A percentile compares a stretch with the other conserved stretches of the same genome.
Conservation (phyloP, 495 filamentous ascomycete species). For the Aspergillus carlsbadensis region DNA sequence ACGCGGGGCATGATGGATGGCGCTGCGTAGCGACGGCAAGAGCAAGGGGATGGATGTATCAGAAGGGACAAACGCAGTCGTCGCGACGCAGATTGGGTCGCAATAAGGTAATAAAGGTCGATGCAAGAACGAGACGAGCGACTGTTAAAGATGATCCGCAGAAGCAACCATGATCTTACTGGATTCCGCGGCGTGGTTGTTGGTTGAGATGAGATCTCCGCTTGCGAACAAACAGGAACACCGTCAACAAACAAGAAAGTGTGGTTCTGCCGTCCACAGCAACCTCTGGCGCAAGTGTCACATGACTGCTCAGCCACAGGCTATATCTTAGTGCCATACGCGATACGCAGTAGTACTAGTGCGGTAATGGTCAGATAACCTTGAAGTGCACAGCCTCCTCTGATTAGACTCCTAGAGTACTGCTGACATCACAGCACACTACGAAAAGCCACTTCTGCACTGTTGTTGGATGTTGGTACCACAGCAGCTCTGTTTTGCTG, state of each 20-base stretch:
- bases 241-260: conserved; percentile 18
- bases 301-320: conserved; percentile 11
- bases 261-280: conserved; percentile 13
- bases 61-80: neutral
- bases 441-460: neutral
- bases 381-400: conserved; percentile 6
- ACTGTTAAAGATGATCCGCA: neutral
- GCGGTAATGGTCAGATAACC: too few relatives aligned
- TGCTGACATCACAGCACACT: conserved; percentile 13
- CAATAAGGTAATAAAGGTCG: neutral
- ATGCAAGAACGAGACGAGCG: neutral
- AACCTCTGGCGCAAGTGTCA: conserved; percentile 6
- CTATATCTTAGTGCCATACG: neutral
- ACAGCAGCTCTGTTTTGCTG: conserved; percentile 5
- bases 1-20: conserved; percentile 69
- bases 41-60: conserved; percentile 9
- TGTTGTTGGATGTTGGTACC: neutral
- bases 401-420: neutral
- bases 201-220: conserved; percentile 5
- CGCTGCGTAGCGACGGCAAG: conserved; percentile 21
- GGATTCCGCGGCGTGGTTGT: neutral
- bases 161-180: neutral
- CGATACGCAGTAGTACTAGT: too few relatives aligned
- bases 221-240: neutral
- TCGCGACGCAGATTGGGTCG: neutral